Evolutionary conservation across 2,329 filamentous ascomycete genomes (phyloP), one percentile per base, ranked within the genome.

Genomic region (Epichloe typhina): DNA sequence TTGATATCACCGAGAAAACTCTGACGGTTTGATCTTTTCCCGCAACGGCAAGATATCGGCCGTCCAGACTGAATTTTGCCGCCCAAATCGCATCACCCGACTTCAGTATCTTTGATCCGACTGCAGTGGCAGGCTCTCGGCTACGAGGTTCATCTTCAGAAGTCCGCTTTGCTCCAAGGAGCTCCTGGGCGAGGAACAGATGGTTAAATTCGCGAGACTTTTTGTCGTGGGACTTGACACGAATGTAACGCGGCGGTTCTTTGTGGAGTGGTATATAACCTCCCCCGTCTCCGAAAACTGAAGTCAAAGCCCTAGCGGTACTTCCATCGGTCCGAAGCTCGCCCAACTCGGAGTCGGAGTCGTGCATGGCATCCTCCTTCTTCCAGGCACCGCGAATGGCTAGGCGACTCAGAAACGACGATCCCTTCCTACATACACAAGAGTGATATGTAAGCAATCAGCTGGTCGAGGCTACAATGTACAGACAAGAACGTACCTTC

Each of bases 1-100:
- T 91, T 3, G 87, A 81, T 39, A 98, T 81, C 4, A 97, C 89
- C 2, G 85, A 82, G 86, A 91, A 98, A 15, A 97, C 80, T 17
- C 91, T 79, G 11, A 98, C 82, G 15, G 90, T 76, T 56, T 81
- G 81, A 64, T 97, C 93, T 57, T 91, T 87, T 4, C 93, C 93
- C 11, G 86, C 93, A n/a, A 88, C 88, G 5, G 93, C 93, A 17
- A 98, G 73, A 64, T 90, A 95, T 60, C 77, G 86, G 5, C 93
- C 93, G 69, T 97, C 91, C 53, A 84, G 84, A 61, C 91, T 97
- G 61, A 97, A 97, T 60, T 93, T 87, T 55, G 88, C 80, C 0
- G 91, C 84, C 93, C 93, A 98, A 36, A 95, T 83, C 0, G 93
- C 89, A 53, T 86, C 78, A 38, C 73, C 73, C 7, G 70, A 71